These are phyloP conservation scores for Karstenula rhodostoma DNA, from an alignment of 2,329 filamentous ascomycete species.

Conservation along the genomic window DNA sequence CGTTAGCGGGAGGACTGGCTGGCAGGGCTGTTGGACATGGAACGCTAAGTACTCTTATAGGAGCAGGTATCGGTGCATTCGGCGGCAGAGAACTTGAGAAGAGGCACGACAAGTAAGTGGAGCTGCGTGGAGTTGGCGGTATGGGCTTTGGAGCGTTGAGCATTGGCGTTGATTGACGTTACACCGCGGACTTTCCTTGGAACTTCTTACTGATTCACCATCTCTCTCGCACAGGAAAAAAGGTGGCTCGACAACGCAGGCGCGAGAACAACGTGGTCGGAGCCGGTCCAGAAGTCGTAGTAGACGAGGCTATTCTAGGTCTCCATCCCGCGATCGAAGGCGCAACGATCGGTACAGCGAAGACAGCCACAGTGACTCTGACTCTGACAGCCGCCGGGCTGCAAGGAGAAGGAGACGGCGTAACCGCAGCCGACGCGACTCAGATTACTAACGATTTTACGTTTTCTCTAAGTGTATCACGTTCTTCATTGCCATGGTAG, in stretches of 20 bases:
- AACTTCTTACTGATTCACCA: conserved; percentile 19
- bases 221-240: conserved; percentile 22
- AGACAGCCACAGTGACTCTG: conserved; percentile 25
- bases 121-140: conserved; percentile 9
- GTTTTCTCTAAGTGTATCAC: background rate
- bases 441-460: conserved; percentile 4
- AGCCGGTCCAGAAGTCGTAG: conserved; percentile 21
- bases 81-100: conserved; percentile 40
- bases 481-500: conserved; percentile 3
- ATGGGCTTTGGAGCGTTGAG: conserved; percentile 1
- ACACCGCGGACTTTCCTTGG: background rate
- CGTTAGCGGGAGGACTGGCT: conserved; percentile 49
- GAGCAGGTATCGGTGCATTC: conserved; percentile 46
- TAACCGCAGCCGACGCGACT: conserved; percentile 18
- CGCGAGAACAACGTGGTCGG: conserved; percentile 10
- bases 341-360: conserved; percentile 20
- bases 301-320: conserved; percentile 22
- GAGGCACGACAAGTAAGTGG: conserved; percentile 37
- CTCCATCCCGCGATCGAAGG: conserved; percentile 25
- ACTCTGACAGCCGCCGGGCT: conserved; percentile 22
- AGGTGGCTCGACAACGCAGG: conserved; percentile 14
- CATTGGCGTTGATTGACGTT: conserved; percentile 4
- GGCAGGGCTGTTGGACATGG: conserved; percentile 43
- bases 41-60: conserved; percentile 48
- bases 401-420: conserved; percentile 19